Evolutionary conservation across 805 yeast species (phyloP), one percentile per base, ranked within the genome.

Genomic region (Nakazawaea molendinolei): DNA sequence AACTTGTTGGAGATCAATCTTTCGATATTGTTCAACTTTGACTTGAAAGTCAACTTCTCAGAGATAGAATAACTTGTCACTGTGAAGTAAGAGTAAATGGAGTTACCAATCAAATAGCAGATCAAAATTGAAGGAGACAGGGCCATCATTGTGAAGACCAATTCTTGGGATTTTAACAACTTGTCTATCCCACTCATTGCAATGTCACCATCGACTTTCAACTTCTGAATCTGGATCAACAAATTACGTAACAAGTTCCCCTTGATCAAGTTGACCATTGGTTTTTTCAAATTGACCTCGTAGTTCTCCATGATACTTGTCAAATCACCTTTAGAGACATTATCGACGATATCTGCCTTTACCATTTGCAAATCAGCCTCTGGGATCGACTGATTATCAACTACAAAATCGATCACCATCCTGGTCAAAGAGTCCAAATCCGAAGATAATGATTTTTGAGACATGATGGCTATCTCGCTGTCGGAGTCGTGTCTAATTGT

Each of bases 171-270:
- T 55, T 86, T 82, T 30, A 92, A 68, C 45, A 90, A 63, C 52
- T 84, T 80, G 58, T 92, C 97, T 43, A 92, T 89, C 7, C 97
- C 97, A 47, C 72, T 75, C 42, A 90, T 72, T 0, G 96, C 97
- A 5, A 87, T 63, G 24, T 84, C 87, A 7, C 95, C 95, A 55
- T 90, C 98, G 5, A 92, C 97, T 58, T 90, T 90, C 9, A 95
- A 81, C 59, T 92, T 90, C 56, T 90, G 98, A n/a, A 92, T 66
- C 56, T 92, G 97, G 43, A 90, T 89, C 50, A 92, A 61, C 31
- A 92, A 56, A 12, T 89, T 77, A 37, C 95, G 69, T 7, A 87
- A 57, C 44, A 90, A 67, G 39, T 78, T 74, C 4, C 97, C 98
- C 2, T 61, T 39, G 3, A 87, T 40, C 2, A 79, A 47, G 24